Evolutionary conservation across 495 filamentous ascomycete genomes (phyloP), one percentile per base, ranked within the genome.

Genomic region (Penicillium pancosmium): DNA sequence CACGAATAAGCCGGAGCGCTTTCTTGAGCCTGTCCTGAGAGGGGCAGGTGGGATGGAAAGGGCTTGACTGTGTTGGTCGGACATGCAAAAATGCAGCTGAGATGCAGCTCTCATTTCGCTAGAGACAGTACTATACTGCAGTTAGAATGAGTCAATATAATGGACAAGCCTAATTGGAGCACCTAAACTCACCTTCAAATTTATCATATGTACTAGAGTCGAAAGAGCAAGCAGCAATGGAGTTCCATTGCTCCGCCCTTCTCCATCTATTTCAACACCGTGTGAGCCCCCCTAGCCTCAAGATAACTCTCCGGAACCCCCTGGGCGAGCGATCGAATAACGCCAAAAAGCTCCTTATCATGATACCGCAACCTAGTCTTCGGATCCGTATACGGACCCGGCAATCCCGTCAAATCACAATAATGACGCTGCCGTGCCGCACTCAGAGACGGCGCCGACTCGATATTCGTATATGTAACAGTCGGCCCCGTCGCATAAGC

Each of bases 1-100:
- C 88, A 84, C 89, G 86, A 94, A 91, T 96, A 94, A 96, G 91
- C 91, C 91, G 91, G 91, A 93, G 91, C 90, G 81, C 80, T 85
- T 84, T 83, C 86, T 86, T 87, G 85, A 88, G 78, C 85, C 83
- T 79, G 76, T 77, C 74, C 84, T 75, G 90, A 93, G 77, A 93
- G 86, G 83, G 80, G 74, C 79, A 75, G 86, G 83, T 86, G 87
- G 67, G 86, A 81, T 94, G 87, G 91, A 87, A 82, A 84, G 81
- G 74, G 90, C 85, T 93, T 94, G 91, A 94, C 90, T 96, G 87
- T 87, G 89, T 83, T 85, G 89, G 79, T 85, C 89, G 69, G 67
- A 80, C 77, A 80, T 75, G 27, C 19, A 21, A 21, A 21, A 2
- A 21, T 21, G 19, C 19, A 21, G 19, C 19, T 21, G 19, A 21